Evolutionary conservation across 352 stramenopile genomes (phyloP), one percentile per base, ranked within the genome.

Genomic region (Phytophthora hibernalis): DNA sequence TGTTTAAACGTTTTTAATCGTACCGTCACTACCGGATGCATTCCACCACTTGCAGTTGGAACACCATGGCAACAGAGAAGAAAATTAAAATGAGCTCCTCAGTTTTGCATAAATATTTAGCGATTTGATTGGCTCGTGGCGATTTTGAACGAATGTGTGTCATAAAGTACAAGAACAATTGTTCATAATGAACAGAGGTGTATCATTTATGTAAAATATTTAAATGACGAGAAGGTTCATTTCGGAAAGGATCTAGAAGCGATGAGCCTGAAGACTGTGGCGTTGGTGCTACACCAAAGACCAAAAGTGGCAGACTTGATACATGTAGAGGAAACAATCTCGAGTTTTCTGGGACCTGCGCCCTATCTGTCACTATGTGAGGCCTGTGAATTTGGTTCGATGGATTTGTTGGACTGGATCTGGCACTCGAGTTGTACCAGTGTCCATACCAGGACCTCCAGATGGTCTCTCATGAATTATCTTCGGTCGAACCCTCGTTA

Each of bases 321-420:
- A 38, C 31, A 38, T 38, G 31, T 38, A 9, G n/a, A 3, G 31
- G 31, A 9, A 16, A 38, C 16, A 38, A 54, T 63, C 28, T 63
- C 30, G 5, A 38, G 21, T 28, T 63, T 48, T 35, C 13, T 63
- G 15, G 43, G 30, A 15, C 55, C 55, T 8, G 1, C 55, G 16
- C 11, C 21, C 2, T 30, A 35, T 33, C 9, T 62, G 7, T 47
- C 43, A 18, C 31, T 53, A 12, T 35, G 20, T 47, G 42, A 61
- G 24, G 43, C 43, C 8, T 47, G 43, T n/a, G 10, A 16, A 13
- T 26, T 55, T 15, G 55, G 42, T 7, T 55, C 28, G 3, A 45
- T 24, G 1, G 12, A 24, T n/a, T 21, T 62, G 30, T 24, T 62
- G 28, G 54, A 62, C 31, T 54, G 44, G 20, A 63, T 54, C 8